These are phyloP conservation scores for Nicotiana benthamiana DNA, from an alignment of 257 asterid genomes.

Conservation along the genomic window DNA sequence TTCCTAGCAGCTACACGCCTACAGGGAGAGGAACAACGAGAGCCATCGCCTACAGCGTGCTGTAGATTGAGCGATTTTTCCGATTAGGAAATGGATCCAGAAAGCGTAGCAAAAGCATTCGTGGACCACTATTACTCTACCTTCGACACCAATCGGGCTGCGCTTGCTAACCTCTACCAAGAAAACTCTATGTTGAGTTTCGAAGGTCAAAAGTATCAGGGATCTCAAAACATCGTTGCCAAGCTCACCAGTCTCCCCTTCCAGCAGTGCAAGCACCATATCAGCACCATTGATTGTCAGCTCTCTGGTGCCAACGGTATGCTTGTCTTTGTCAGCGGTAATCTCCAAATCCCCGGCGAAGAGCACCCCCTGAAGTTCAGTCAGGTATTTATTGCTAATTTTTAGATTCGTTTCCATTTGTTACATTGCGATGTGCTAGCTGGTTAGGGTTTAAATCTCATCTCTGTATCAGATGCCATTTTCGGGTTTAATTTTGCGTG, in stretches of 20 bases:
- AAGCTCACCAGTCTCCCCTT: constrained; percentile 40
- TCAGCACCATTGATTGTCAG: constrained; percentile 52
- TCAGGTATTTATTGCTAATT: constrained; percentile 11
- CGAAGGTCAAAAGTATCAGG: constrained; percentile 51
- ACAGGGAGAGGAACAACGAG: neutral
- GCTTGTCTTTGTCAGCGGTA: constrained; percentile 50
- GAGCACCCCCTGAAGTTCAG: constrained; percentile 41
- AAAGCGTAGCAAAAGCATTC: constrained; percentile 39
- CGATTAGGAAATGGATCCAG: constrained; percentile 40
- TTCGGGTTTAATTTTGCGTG: neutral
- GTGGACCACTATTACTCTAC: constrained; percentile 52
- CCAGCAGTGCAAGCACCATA: constrained; percentile 48
- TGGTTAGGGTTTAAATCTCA: neutral
- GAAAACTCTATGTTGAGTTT: constrained; percentile 43
- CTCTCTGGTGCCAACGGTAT: constrained; percentile 55
- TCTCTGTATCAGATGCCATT: neutral
- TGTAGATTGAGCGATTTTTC: neutral
- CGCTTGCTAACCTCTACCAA: constrained; percentile 37
- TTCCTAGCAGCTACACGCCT: no score
- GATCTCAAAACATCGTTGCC: constrained; percentile 24
- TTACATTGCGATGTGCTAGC: no score
- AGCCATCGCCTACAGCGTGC: neutral
- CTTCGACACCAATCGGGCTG: constrained; percentile 39
- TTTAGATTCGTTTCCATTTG: no score
- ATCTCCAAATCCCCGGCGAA: constrained; percentile 39